phyloP scores from a whole-genome alignment of 805 yeast genomes.

The Cyberlindnera americana region DNA sequence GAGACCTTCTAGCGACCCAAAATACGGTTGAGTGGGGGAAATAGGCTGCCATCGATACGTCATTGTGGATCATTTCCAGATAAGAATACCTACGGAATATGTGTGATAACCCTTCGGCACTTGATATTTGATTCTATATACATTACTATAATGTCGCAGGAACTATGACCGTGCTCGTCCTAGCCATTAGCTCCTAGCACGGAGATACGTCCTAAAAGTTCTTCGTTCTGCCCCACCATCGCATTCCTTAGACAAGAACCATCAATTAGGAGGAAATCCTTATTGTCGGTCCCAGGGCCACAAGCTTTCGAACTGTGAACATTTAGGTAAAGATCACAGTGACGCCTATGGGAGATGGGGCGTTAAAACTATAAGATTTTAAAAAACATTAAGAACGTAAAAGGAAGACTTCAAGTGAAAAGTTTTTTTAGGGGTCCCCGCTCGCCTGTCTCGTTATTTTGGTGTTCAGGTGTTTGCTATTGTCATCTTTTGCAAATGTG shows the following conservation, averaged over 20 bases:
- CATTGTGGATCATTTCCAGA: too few relatives aligned
- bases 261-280: conserved; percentile 7
- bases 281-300: conserved; percentile 3
- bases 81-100: neutral
- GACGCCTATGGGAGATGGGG: conserved; percentile 14
- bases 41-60: too few relatives aligned
- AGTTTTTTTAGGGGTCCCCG: conserved; percentile 3
- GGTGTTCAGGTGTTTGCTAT: too few relatives aligned
- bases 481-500: too few relatives aligned
- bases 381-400: neutral
- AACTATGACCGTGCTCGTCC: conserved; percentile 23
- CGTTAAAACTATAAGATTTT: too few relatives aligned
- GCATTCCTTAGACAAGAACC: neutral
- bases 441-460: too few relatives aligned
- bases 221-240: conserved; percentile 15
- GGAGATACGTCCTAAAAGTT: conserved; percentile 23
- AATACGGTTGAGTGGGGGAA: too few relatives aligned
- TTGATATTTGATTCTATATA: neutral
- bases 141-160: conserved; percentile 11
- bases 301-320: conserved; percentile 9
- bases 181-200: conserved; percentile 18
- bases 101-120: neutral
- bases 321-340: neutral
- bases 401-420: conserved; percentile 2
- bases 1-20: neutral